Percentiles rank a stretch among this genome's conserved stretches.
Evolutionary conservation across 2,329 filamentous ascomycete genomes (phyloP).

Genomic region (Monilinia fructigena): DNA sequence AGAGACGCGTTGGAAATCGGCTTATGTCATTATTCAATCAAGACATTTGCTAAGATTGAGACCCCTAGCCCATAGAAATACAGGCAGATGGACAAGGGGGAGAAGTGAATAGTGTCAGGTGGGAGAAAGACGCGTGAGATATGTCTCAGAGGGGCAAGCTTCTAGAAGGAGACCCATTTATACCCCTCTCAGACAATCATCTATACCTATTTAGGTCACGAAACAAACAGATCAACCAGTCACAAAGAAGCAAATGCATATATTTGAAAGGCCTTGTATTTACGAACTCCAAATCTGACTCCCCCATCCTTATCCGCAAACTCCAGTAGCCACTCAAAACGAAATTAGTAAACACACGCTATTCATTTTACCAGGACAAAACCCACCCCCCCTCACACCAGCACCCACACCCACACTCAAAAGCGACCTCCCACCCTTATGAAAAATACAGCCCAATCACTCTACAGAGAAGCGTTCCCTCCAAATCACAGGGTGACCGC

Average conservation of each 20-base stretch:
- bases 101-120: conserved; percentile 5
- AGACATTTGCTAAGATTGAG: conserved; percentile 6
- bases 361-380: conserved; percentile 12
- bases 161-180: background rate
- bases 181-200: background rate
- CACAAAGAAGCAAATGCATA: background rate
- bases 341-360: conserved; percentile 3
- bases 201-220: conserved; percentile 15
- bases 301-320: background rate
- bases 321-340: conserved; percentile 15
- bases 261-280: conserved; percentile 8
- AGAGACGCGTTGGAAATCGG: background rate
- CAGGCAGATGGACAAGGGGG: background rate
- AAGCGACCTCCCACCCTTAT: conserved; percentile 2
- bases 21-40: conserved; percentile 15
- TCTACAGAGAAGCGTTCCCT: conserved; percentile 4
- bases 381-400: conserved; percentile 1
- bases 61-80: conserved; percentile 4
- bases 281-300: conserved; percentile 3
- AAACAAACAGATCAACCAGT: conserved; percentile 4
- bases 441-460: conserved; percentile 22
- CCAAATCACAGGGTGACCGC: background rate
- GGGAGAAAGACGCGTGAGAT: conserved; percentile 8
- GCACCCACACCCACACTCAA: conserved; percentile 6
- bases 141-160: conserved; percentile 15